Evolutionary conservation across 2,329 filamentous ascomycete species (phyloP), one percentile per base, ranked within the genome.

Genomic region (Cordyceps pruinosa): DNA sequence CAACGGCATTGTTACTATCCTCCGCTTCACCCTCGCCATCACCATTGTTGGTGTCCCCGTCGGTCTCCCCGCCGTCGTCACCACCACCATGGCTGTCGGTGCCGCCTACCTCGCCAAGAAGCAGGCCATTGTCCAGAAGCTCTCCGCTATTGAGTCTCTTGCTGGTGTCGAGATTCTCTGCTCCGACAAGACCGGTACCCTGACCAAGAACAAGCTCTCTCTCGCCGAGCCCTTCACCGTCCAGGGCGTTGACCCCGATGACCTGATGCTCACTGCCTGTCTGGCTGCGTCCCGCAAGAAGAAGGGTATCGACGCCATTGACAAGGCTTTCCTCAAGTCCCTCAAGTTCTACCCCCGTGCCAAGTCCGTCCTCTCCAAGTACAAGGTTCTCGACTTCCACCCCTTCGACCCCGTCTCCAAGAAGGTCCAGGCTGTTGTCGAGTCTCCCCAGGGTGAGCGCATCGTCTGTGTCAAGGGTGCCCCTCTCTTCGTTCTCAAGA

Each of bases 151-250:
- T 61, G 90, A 96, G 79, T 95, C 90, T 26, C 82, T 96, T 62
- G 90, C 90, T 69, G 90, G 90, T 79, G 91, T 95, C 61, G 88
- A 96, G 75, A 94, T 96, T 72, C 87, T 96, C 58, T 95, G 90
- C 81, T 93, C 90, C 54, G 90, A 95, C 82, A 95, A 95, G 83
- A 95, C 90, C 30, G 90, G 90, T 77, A 96, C 90, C 59, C 76
- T 96, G 70, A 96, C 90, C 70, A 94, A 93, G 81, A 96, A 96
- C 82, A 95, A 94, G 80, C 84, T 96, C 23, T 93, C 90, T 62
- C 81, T 96, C 47, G 81, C 88, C 53, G 90, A 95, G 70, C 90
- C 90, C 58, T 96, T 86, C 78, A 89, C 86, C 39, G 88, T 94
- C 61, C 79, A 82, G 60, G 90, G 90, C 68, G 88, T 95, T 59